A percentile compares a stretch with the other conserved stretches of the same genome.
These are phyloP conservation scores for Mucor piriformis DNA, from an alignment of 371 early-diverging fungal genomes.

Conservation along the genomic window DNA sequence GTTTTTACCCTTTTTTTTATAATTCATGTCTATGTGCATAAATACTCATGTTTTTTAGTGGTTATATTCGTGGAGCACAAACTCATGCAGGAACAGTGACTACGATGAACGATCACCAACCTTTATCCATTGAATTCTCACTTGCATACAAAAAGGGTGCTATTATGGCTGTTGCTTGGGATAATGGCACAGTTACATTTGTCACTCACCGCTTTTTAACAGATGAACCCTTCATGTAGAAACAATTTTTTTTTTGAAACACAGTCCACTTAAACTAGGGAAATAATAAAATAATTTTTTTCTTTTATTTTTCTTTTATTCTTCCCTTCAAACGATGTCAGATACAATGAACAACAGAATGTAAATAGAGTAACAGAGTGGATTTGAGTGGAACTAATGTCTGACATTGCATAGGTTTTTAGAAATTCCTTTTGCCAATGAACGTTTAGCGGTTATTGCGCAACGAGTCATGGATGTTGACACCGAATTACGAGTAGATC, in stretches of 20 bases:
- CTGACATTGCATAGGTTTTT: too few species aligned
- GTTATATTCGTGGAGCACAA: slow-evolving; percentile 36
- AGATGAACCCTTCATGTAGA: slow-evolving; percentile 18
- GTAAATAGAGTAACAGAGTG: slow-evolving; percentile 4
- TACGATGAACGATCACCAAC: slow-evolving; percentile 14
- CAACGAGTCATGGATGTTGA: slow-evolving; percentile 47
- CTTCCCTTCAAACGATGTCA: neutral
- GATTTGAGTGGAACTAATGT: too few species aligned
- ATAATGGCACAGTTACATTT: slow-evolving; percentile 37
- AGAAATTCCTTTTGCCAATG: slow-evolving; percentile 49
- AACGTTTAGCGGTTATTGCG: slow-evolving; percentile 45
- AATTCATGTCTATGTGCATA: neutral
- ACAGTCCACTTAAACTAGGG: neutral
- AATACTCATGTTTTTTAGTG: slow-evolving; percentile 21
- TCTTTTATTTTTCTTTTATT: neutral
- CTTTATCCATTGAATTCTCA: slow-evolving; percentile 27
- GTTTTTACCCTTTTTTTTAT: neutral
- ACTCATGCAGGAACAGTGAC: slow-evolving; percentile 10
- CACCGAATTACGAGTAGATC: slow-evolving; percentile 50
- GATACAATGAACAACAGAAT: slow-evolving; percentile 14
- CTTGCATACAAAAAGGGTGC: slow-evolving; percentile 19
- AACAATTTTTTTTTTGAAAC: neutral
- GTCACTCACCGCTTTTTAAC: slow-evolving; percentile 26
- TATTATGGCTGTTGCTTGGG: slow-evolving; percentile 33
- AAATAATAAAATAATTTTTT: neutral